phyloP scores from a whole-genome alignment of 1,139 yeast species.

The Ogataea hybrid region DNA sequence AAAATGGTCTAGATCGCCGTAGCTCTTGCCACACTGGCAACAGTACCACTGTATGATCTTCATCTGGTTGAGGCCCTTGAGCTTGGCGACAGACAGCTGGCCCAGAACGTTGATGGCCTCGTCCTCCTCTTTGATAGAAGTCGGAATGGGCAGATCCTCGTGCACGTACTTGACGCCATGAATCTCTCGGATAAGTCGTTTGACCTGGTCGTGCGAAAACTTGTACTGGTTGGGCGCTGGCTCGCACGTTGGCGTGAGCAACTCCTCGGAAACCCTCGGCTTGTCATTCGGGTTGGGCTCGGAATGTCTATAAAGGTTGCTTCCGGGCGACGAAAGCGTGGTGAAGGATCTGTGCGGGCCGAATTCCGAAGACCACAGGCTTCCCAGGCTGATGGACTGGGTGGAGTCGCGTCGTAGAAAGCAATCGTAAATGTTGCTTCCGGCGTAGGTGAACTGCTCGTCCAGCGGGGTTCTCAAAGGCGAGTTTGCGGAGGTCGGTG shows the following conservation, averaged over 20 bases:
- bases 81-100: constrained; percentile 3
- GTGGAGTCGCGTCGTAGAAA: not conserved
- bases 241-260: constrained; percentile 12
- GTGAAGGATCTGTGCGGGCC: not conserved
- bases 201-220: constrained; percentile 14
- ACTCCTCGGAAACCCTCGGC: not conserved
- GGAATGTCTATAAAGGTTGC: not conserved
- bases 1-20: constrained; percentile 39
- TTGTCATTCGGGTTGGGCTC: not conserved
- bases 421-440: not conserved
- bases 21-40: constrained; percentile 51
- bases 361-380: not conserved
- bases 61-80: constrained; percentile 28
- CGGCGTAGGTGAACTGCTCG: not conserved
- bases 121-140: not conserved
- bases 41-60: constrained; percentile 54
- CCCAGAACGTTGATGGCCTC: constrained; percentile 11
- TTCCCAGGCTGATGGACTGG: not conserved
- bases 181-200: constrained; percentile 13
- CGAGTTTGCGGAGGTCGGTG: constrained; percentile 2
- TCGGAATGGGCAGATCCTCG: not conserved
- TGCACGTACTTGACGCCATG: constrained; percentile 4
- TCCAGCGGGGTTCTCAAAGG: constrained; percentile 5
- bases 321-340: constrained; percentile 1
- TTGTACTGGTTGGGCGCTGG: constrained; percentile 11